phyloP scores from a whole-genome alignment of 257 asterid species.

The Catharanthus roseus region DNA sequence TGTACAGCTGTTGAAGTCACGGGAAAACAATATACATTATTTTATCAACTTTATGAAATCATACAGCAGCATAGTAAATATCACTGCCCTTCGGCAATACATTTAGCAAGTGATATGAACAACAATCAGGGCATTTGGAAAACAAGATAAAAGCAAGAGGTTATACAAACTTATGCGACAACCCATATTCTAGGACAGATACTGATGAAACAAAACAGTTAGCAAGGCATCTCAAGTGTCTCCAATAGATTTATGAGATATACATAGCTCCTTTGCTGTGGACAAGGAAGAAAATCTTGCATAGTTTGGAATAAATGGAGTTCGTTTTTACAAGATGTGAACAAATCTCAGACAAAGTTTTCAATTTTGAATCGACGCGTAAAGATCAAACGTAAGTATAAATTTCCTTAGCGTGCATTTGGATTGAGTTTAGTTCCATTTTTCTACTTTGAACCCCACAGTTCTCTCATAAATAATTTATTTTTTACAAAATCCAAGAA shows the following conservation, averaged over 20 bases:
- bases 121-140: not conserved
- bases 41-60: not conserved
- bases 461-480: no score
- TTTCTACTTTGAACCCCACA: no score
- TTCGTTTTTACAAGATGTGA: not conserved
- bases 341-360: not conserved
- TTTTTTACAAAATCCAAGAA: no score
- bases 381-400: not conserved
- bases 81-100: not conserved
- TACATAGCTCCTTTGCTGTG: not conserved
- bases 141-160: not conserved
- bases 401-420: not conserved
- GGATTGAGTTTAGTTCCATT: no score
- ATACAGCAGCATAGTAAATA: no score
- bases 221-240: not conserved
- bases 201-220: not conserved
- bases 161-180: not conserved
- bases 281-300: not conserved
- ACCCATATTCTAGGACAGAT: not conserved
- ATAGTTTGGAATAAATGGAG: not conserved
- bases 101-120: not conserved
- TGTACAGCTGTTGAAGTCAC: constrained; percentile 44
- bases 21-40: not conserved
- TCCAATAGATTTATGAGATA: not conserved
- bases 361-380: not conserved